Base-by-base conservation (phyloP, 352 stramenopile species). In the Globisporangium polare region DNA sequence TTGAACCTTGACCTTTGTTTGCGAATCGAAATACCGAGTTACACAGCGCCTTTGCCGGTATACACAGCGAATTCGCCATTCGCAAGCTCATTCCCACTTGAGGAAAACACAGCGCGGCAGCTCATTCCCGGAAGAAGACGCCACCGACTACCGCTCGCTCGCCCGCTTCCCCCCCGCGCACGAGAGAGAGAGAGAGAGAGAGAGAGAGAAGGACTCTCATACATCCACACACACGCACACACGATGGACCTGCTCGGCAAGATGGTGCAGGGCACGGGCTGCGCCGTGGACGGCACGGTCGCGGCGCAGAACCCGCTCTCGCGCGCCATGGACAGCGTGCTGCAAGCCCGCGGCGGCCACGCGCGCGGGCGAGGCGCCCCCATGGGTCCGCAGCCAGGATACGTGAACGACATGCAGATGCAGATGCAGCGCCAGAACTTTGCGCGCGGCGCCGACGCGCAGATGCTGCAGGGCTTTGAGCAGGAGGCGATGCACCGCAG, bases 301-400 rank as follows among this genome's bases (percentile, higher is more conserved):
- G 77, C 84, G n/a, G 75, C 84, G 51, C 78, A 92, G 71, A 95
- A 95, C 68, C 82, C 86, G 50, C 80, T 95, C 41, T 90, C 86
- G 22, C 81, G 83, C 62, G 83, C 84, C 22, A 72, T 95, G 39
- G 83, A 95, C 62, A 80, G 67, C 42, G 80, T 95, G 53, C 72
- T 92, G 39, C 84, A 90, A 63, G 80, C 81, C 33, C 80, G 77
- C 18, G 69, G 71, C 13, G 64, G 54, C 3, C 39, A 49, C 0
- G 46, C 56, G 17, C 72, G 68, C 22, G 65, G 62, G 20, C 70
- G 67, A 15, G 50, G 46, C 13, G 62, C 56, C 2, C 77, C 62
- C 22, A 50, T 50, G 43, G 75, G 66, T 7, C 49, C 77, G n/a
- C 71, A 73, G 62, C 67, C 74, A 29, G 63, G 58, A 3, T 67